Evolutionary conservation across 768 basidiomycete species (phyloP), one percentile per base, ranked within the genome.

Genomic region (Omphalotus guepiniiformis): DNA sequence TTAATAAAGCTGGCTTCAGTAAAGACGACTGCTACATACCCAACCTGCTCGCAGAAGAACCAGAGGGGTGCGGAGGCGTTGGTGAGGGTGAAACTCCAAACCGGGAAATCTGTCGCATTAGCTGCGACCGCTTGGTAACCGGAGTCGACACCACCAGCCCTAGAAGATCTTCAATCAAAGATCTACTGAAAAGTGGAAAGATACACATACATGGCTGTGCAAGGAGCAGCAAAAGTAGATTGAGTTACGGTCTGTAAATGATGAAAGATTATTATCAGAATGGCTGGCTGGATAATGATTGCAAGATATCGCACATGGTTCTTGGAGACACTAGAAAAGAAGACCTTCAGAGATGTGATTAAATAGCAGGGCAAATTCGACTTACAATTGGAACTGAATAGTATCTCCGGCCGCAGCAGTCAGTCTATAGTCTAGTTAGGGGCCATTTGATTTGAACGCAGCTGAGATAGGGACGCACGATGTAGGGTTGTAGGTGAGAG

Each of bases 1-100:
- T 8, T 15, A 22, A 36, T 37, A 25, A 27, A 30, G n/a, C n/a
- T n/a, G 13, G 2, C 28, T 6, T 35, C 36, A 15, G 46, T 12
- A 9, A 15, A 27, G 16, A 15, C n/a, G 4, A 32, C 25, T 11
- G 13, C 35, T 16, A 53, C 58, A 49, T 55, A 67, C 63, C 58
- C 58, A 12, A 57, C 60, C 47, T 74, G 74, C 19, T 60, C 63
- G 54, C 77, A 80, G 64, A 67, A 76, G 68, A 77, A 78, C 78
- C 78, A 80, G 39, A 78, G 62, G n/a, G 78, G 75, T 6, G 37
- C 28, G 15, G 41, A 23, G 7, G 25, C 23, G 22, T 38, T 35
- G 6, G 41, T 38, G 27, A 49, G 23, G 6, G 61, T 64, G 50
- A 69, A 59, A 3, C 67, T 64, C 63, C 65, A 73, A 39, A 65